Percentiles rank a stretch among this genome's conserved stretches.
Evolutionary conservation across 2,329 filamentous ascomycete genomes (phyloP).

Genomic region (Dactylonectria estremocensis): DNA sequence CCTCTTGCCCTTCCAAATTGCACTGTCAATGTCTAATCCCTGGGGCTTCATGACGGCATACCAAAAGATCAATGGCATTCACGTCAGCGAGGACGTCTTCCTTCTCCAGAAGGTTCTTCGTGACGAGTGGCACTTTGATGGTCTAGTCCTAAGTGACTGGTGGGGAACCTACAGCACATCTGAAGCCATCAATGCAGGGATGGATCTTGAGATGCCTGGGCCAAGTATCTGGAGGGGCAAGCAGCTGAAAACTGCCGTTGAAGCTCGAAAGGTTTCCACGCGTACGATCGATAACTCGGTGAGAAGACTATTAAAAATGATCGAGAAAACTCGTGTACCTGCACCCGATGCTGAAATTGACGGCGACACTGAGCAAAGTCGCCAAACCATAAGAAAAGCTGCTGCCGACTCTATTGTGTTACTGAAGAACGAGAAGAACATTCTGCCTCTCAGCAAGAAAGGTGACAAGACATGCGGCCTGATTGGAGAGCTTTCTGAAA

Average conservation of each 20-base stretch:
- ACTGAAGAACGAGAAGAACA: conserved; percentile 32
- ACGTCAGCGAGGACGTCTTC: conserved; percentile 41
- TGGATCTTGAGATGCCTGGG: conserved; percentile 54
- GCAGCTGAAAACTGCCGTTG: conserved; percentile 41
- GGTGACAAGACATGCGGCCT: too few species aligned
- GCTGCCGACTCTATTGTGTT: conserved; percentile 52
- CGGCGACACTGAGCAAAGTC: neutral
- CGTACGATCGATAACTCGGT: too few species aligned
- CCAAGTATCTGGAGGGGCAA: conserved; percentile 41
- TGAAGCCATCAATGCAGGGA: conserved; percentile 44
- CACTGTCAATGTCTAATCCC: conserved; percentile 52
- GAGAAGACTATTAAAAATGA: too few species aligned
- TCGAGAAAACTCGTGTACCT: too few species aligned
- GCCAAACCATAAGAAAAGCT: neutral
- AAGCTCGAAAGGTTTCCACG: conserved; percentile 36
- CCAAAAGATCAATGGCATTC: conserved; percentile 57
- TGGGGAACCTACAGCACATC: conserved; percentile 47
- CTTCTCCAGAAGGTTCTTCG: conserved; percentile 50
- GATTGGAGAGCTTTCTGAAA: conserved; percentile 54
- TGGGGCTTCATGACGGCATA: conserved; percentile 51
- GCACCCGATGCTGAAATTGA: neutral
- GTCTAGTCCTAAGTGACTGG: conserved; percentile 52
- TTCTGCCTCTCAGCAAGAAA: conserved; percentile 12
- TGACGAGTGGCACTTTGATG: conserved; percentile 57
- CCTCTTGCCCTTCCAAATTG: conserved; percentile 56